A percentile compares a stretch with the other conserved stretches of the same genome.
phyloP scores from a whole-genome alignment of 2,329 filamentous ascomycete species.

The Ophiosphaerella herpotricha region DNA sequence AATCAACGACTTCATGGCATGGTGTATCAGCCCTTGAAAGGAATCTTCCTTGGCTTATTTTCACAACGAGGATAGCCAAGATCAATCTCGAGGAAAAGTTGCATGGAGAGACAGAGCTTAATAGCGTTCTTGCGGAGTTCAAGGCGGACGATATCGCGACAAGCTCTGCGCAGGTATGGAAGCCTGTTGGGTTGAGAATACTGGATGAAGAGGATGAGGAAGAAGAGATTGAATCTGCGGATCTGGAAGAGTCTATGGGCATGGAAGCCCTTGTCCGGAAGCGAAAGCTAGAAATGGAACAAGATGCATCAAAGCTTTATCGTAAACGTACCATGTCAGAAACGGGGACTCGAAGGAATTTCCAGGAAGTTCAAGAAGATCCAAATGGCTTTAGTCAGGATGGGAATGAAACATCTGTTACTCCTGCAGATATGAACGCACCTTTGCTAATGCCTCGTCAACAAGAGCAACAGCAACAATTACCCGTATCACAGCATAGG shows the following conservation, averaged over 20 bases:
- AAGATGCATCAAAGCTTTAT: slow-evolving; percentile 6
- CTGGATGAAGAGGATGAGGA: slow-evolving; percentile 50
- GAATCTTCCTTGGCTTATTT: slow-evolving; percentile 54
- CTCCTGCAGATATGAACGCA: not conserved
- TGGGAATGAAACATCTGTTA: not conserved
- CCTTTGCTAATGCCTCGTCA: not conserved
- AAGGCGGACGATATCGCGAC: slow-evolving; percentile 42
- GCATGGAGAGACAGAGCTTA: slow-evolving; percentile 47
- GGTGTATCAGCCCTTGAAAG: slow-evolving; percentile 47
- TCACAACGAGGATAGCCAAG: slow-evolving; percentile 48
- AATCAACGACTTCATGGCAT: slow-evolving; percentile 46
- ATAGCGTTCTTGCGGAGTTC: slow-evolving; percentile 43
- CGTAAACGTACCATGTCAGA: not conserved
- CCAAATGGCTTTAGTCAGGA: slow-evolving; percentile 1
- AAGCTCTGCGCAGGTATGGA: slow-evolving; percentile 53
- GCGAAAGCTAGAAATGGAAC: slow-evolving; percentile 29
- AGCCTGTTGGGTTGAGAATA: slow-evolving; percentile 53
- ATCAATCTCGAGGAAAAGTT: slow-evolving; percentile 47
- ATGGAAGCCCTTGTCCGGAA: slow-evolving; percentile 49
- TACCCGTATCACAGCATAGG: not conserved
- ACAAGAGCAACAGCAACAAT: not conserved
- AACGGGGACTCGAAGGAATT: not conserved
- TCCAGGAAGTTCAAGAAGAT: not conserved
- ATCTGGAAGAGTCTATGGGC: slow-evolving; percentile 29
- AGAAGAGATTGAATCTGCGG: slow-evolving; percentile 31